Conservation (phyloP, 345 rosid species). For the Lumnitzera littorea region DNA sequence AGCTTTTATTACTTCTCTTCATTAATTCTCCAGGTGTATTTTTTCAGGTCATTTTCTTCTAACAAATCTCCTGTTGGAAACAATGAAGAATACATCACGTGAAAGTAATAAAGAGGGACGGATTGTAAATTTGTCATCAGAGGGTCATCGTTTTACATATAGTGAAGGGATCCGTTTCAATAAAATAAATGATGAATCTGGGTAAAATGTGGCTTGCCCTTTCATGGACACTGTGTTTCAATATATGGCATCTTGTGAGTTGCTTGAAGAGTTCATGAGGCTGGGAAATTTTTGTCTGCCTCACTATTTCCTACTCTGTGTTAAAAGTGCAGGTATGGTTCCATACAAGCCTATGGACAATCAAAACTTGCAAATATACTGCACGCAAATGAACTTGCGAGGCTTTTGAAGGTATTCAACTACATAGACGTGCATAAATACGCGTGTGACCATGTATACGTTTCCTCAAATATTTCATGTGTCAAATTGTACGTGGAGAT, state of each 20-base stretch:
- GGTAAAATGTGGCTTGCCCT: slow-evolving; percentile 16
- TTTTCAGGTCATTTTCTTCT: slow-evolving; percentile 60
- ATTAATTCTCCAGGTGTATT: not conserved
- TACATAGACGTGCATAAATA: not conserved
- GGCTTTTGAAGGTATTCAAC: slow-evolving; percentile 21
- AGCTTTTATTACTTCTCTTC: not conserved
- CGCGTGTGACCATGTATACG: not conserved
- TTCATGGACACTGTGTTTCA: no score
- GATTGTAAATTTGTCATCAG: slow-evolving; percentile 49
- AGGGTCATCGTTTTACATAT: slow-evolving; percentile 30
- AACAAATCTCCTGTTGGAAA: slow-evolving; percentile 45
- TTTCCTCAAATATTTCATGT: no score
- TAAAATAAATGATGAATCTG: slow-evolving; percentile 37
- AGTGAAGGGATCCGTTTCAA: slow-evolving; percentile 41
- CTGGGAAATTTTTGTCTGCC: not conserved
- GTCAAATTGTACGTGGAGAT: no score
- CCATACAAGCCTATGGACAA: slow-evolving; percentile 21
- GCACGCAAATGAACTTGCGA: slow-evolving; percentile 31
- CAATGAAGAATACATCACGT: slow-evolving; percentile 46
- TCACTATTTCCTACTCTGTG: not conserved
- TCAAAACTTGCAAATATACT: slow-evolving; percentile 35
- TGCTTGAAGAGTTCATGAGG: no score
- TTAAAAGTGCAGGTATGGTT: slow-evolving; percentile 9
- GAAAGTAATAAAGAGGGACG: slow-evolving; percentile 49
- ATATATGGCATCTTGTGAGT: no score